These are phyloP conservation scores for Coemansia sp. DNA, from an alignment of 192 early-diverging fungal genomes.

Conservation along the genomic window DNA sequence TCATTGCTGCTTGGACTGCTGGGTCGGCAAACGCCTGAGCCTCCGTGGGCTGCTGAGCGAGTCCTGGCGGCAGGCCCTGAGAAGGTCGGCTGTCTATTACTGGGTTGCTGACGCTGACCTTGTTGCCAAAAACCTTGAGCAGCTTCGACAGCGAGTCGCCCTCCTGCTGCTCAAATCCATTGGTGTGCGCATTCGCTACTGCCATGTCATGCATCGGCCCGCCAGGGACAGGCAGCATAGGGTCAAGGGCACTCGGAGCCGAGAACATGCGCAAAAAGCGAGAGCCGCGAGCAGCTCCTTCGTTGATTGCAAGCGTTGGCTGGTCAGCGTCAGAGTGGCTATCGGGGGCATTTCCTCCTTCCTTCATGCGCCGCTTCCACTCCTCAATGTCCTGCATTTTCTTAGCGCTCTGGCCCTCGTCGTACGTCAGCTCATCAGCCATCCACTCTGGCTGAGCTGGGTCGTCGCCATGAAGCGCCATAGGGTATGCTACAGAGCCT, in stretches of 20 bases:
- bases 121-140: constrained; percentile 46
- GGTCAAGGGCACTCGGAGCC: neutral
- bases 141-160: constrained; percentile 45
- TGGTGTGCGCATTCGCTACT: neutral
- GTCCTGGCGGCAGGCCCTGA: neutral
- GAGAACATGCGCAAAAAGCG: constrained; percentile 48
- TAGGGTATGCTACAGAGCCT: too few species aligned
- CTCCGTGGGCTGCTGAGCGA: neutral
- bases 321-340: neutral
- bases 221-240: constrained; percentile 4
- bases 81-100: neutral
- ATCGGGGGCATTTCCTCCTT: neutral
- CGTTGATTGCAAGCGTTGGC: neutral
- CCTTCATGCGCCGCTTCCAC: constrained; percentile 51
- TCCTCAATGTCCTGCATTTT: constrained; percentile 51
- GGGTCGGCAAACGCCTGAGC: constrained; percentile 5
- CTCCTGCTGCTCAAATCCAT: neutral
- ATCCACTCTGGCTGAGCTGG: constrained; percentile 48
- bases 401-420: constrained; percentile 36
- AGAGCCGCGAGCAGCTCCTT: constrained; percentile 25
- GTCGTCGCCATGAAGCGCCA: neutral
- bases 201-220: constrained; percentile 6
- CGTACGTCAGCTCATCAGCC: constrained; percentile 38
- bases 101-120: constrained; percentile 30
- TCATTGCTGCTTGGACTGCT: constrained; percentile 3